Base-by-base conservation (phyloP, 495 filamentous ascomycete species). In the Aeminium ludgeri region DNA sequence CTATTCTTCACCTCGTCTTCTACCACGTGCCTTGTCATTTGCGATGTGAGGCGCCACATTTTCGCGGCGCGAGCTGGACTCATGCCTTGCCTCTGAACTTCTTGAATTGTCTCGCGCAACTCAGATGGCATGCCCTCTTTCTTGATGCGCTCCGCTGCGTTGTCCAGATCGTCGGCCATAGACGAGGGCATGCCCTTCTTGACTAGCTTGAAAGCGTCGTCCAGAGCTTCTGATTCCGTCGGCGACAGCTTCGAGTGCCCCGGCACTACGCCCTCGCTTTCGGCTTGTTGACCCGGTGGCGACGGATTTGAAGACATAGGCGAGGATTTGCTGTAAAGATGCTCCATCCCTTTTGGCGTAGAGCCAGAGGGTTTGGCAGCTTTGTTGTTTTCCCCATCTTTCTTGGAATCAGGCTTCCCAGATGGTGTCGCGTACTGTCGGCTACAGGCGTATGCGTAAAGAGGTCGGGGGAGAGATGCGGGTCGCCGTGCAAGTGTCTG, bases 351-450 rank as follows among this genome's bases (percentile, higher is more conserved):
- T 20, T 59, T 59, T 30, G 65, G 60, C 34, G 65, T 36, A 49
- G 68, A 63, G 2, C 57, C 52, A 18, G 44, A 38, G 15, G 36
- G 40, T 33, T 59, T 52, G n/a, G 45, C 39, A 18, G 19, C 41
- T 35, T 50, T 30, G 17, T 35, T 56, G 51, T n/a, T n/a, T n/a
- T 38, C 59, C 56, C 53, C 57, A 45, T 60, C 52, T 32, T 45
- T 17, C 36, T 56, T 25, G 20, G 34, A 29, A 11, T 67, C 53
- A 28, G 58, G 42, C 39, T 66, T 62, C 44, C 61, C 62, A 44
- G 65, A 60, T 27, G 61, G 57, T 34, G 71, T 69, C 36, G 76
- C 63, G 55, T 76, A 84, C 13, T 60, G 55, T 51, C 76, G 66
- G 37, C 57, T 41, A 30, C 63, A 66, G 34, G 64, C 66, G 30